These are phyloP conservation scores for Lactarius evosmus DNA, from an alignment of 768 basidiomycete species.

Conservation along the genomic window DNA sequence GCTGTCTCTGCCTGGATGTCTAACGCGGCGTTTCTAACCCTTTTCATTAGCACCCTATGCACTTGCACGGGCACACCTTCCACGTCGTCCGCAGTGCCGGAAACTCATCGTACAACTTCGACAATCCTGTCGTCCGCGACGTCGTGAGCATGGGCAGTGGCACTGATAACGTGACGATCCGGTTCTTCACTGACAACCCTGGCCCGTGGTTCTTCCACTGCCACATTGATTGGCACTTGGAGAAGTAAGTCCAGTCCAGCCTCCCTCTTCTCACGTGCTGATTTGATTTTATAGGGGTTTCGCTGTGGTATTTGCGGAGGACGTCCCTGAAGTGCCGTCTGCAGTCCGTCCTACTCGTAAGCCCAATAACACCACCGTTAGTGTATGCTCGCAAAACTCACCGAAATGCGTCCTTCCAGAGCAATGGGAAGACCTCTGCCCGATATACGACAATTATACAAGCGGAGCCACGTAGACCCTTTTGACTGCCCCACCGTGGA, in stretches of 20 bases:
- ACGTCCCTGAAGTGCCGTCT: background rate
- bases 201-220: slow-evolving; percentile 34
- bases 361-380: background rate
- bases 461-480: too few relatives aligned
- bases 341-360: background rate
- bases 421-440: slow-evolving; percentile 10
- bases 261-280: background rate
- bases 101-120: slow-evolving; percentile 18
- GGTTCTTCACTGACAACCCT: slow-evolving; percentile 34
- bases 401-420: background rate
- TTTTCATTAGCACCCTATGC: slow-evolving; percentile 6
- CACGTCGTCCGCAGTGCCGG: slow-evolving; percentile 24
- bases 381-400: background rate
- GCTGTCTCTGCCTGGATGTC: background rate
- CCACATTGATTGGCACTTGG: slow-evolving; percentile 34
- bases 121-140: slow-evolving; percentile 46
- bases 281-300: slow-evolving; percentile 1
- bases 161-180: slow-evolving; percentile 27
- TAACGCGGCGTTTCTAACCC: background rate
- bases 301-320: slow-evolving; percentile 19
- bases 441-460: too few relatives aligned
- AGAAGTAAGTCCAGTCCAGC: background rate
- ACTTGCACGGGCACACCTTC: slow-evolving; percentile 18
- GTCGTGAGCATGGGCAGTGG: slow-evolving; percentile 34
- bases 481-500: too few relatives aligned